A percentile compares a stretch with the other conserved stretches of the same genome.
Evolutionary conservation across 1,139 yeast genomes (phyloP).

Genomic region (Hyphopichia buzzinii): DNA sequence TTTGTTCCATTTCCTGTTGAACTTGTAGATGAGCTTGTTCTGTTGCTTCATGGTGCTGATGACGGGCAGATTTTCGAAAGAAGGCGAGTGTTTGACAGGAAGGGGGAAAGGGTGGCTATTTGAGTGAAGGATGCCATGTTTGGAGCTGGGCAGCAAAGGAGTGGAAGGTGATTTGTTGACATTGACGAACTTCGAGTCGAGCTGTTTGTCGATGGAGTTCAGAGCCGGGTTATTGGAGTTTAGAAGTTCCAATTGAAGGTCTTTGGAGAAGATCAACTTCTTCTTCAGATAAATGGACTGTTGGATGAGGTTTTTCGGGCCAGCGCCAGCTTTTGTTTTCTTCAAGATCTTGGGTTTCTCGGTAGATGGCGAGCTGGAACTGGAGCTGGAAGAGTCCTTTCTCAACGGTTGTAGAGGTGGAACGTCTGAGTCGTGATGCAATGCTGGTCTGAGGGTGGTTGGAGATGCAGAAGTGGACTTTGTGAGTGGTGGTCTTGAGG

Average conservation of each 20-base stretch:
- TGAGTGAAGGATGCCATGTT: background rate
- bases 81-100: background rate
- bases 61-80: slow-evolving; percentile 7
- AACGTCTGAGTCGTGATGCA: background rate
- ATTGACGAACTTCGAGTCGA: slow-evolving; percentile 12
- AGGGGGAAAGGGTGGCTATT: background rate
- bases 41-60: slow-evolving; percentile 23
- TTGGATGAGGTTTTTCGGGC: slow-evolving; percentile 12
- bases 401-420: background rate
- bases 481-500: background rate
- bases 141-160: slow-evolving; percentile 6
- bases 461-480: slow-evolving; percentile 4
- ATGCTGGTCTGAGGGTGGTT: background rate
- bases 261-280: slow-evolving; percentile 35
- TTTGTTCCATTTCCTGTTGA: slow-evolving; percentile 40
- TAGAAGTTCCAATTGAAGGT: slow-evolving; percentile 35
- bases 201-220: slow-evolving; percentile 2
- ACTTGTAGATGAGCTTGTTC: slow-evolving; percentile 32
- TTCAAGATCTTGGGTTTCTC: background rate
- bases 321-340: slow-evolving; percentile 4
- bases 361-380: slow-evolving; percentile 2
- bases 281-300: slow-evolving; percentile 29
- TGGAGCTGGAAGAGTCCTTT: background rate
- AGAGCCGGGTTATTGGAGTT: slow-evolving; percentile 7
- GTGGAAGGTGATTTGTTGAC: slow-evolving; percentile 5